Conservation (phyloP, 768 basidiomycete species). For the Gymnopilus dilepis region DNA sequence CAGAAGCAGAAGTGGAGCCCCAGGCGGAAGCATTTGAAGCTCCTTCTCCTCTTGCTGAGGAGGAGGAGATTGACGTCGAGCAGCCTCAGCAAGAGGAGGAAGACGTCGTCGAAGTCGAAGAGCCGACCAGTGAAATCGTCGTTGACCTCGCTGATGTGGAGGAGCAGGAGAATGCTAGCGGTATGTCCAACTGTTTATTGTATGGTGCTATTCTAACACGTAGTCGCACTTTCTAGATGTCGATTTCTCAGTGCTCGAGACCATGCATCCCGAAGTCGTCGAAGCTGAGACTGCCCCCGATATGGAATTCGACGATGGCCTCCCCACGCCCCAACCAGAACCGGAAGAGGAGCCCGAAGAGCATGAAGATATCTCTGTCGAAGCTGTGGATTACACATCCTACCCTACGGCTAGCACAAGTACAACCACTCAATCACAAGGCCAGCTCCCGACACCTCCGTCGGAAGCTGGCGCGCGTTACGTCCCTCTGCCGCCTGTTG, state of each 20-base stretch:
- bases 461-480: slow-evolving; percentile 24
- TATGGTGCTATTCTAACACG: not conserved
- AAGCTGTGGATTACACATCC: not conserved
- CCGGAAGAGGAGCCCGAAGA: not conserved
- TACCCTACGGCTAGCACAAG: not conserved
- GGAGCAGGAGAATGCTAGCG: not conserved
- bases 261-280: not conserved
- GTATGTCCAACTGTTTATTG: not conserved
- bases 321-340: not conserved
- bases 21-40: not conserved
- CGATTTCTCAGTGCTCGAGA: not conserved
- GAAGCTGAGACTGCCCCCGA: not conserved
- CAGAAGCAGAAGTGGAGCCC: not conserved
- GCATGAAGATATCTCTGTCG: not conserved
- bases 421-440: slow-evolving; percentile 2
- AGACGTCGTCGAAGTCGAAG: not conserved
- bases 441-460: slow-evolving; percentile 30
- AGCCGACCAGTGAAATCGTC: not conserved
- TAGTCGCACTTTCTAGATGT: not conserved
- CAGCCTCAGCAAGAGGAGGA: not conserved
- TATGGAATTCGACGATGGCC: not conserved
- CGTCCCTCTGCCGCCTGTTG: slow-evolving; percentile 4
- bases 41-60: too few relatives aligned
- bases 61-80: not conserved
- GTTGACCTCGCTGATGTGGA: not conserved